A percentile compares a stretch with the other conserved stretches of the same genome.
These are phyloP conservation scores for Heliamphora exappendiculata DNA, from an alignment of 148 eudicot genomes.

Conservation along the genomic window DNA sequence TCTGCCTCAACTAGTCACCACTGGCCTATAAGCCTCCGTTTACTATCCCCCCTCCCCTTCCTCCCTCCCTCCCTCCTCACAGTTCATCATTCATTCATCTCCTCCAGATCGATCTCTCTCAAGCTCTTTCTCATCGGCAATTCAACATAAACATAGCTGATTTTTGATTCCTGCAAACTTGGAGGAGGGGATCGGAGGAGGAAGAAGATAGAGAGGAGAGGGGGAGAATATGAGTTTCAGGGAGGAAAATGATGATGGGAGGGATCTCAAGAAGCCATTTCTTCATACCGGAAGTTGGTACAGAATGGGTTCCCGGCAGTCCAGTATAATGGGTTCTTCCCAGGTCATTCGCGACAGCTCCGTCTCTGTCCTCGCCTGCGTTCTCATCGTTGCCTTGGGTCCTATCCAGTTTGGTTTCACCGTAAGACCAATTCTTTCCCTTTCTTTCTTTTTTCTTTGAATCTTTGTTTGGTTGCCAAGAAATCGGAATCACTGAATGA, in stretches of 20 bases:
- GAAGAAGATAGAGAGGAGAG: conserved; percentile 4
- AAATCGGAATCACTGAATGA: not conserved
- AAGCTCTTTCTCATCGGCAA: too few species aligned
- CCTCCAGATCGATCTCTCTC: too few species aligned
- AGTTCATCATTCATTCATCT: too few species aligned
- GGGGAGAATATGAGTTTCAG: conserved; percentile 54
- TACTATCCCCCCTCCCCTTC: too few species aligned
- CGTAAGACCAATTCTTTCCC: conserved; percentile 22
- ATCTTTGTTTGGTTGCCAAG: not conserved
- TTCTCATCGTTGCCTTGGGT: conserved; percentile 86
- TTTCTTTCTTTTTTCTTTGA: not conserved
- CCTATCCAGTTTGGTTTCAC: conserved; percentile 99
- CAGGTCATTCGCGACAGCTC: conserved; percentile 71
- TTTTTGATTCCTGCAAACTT: too few species aligned
- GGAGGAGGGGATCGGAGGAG: not conserved
- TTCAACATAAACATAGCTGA: too few species aligned
- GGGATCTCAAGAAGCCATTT: conserved; percentile 81
- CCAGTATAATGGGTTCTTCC: conserved; percentile 73
- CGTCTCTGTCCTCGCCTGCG: conserved; percentile 84
- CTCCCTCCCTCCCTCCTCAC: too few species aligned
- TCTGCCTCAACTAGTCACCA: too few species aligned
- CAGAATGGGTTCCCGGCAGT: conserved; percentile 86
- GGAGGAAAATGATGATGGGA: conserved; percentile 45
- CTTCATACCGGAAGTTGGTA: conserved; percentile 98
- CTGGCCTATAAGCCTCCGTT: too few species aligned